Evolutionary conservation across 2,329 filamentous ascomycete genomes (phyloP), one percentile per base, ranked within the genome.

Genomic region (Sordariomycetes sp.): DNA sequence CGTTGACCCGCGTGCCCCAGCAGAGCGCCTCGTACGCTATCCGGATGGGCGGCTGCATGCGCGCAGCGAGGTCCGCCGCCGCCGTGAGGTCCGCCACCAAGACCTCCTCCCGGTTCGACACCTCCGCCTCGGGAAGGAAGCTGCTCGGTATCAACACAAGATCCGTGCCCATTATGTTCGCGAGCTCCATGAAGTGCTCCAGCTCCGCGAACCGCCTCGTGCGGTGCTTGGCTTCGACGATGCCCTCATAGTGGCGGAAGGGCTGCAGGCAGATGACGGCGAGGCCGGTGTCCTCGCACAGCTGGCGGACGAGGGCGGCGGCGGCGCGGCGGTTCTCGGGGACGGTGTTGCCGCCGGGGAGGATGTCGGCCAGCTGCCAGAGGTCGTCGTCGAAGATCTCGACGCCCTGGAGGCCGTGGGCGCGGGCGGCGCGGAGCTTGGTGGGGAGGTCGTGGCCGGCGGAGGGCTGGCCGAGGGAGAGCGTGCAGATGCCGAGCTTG

Each of bases 351-450:
- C 73, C 66, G 50, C 75, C 75, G 2, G 74, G 67, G 1, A 78
- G 67, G 1, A 75, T 69, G 64, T 62, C 64, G 28, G 86, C 82
- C 16, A 87, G 66, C 64, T 84, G 82, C 60, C 82, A 74, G 3
- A 93, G 78, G 68, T 93, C 89, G 67, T 93, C 88, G 69, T 87
- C 85, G 74, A 90, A 91, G 22, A 91, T 76, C 68, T 93, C 89
- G 62, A 93, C 81, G 56, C 86, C 87, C 60, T 79, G 70, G 67
- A 90, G 83, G 22, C 84, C 85, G 64, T 87, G 78, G 58, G 76
- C 74, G 6, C 80, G 74, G 11, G 88, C 88, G 72, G 84, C 80
- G 66, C 85, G 77, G 54, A 93, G 79, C 67, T 91, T 93, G 66
- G 80, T 73, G 1, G 77, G 70, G 24, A 93, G 76, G 32, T 77